phyloP scores from a whole-genome alignment of 805 yeast genomes.

The Ogataea ramenticola region DNA sequence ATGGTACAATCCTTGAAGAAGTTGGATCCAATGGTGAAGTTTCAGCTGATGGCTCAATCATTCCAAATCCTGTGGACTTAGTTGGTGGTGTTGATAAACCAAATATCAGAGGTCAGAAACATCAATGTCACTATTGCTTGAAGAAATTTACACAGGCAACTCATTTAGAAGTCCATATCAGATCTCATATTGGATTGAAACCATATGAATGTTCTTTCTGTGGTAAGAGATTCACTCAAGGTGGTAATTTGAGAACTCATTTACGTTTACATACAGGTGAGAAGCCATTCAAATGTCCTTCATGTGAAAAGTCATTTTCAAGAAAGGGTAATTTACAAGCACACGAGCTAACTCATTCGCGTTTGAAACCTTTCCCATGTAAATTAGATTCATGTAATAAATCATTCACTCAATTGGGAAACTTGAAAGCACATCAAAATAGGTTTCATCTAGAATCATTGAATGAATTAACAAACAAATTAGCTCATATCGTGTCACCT shows the following conservation, averaged over 20 bases:
- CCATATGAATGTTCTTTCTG: constrained; percentile 79
- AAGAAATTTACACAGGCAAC: constrained; percentile 85
- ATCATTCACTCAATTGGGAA: constrained; percentile 86
- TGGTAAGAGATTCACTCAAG: constrained; percentile 79
- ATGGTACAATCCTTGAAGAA: constrained; percentile 60
- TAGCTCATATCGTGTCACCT: constrained; percentile 56
- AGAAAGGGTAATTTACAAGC: constrained; percentile 91
- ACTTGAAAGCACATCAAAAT: constrained; percentile 90
- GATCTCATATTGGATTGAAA: constrained; percentile 81
- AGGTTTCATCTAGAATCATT: constrained; percentile 74
- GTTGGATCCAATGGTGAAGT: constrained; percentile 6
- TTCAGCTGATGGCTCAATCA: constrained; percentile 23
- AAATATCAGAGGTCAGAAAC: constrained; percentile 35
- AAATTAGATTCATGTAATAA: constrained; percentile 76
- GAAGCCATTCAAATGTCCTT: constrained; percentile 76
- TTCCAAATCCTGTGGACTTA: constrained; percentile 54
- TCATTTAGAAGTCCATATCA: constrained; percentile 80
- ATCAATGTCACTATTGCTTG: constrained; percentile 70
- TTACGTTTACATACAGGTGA: constrained; percentile 85
- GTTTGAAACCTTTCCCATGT: constrained; percentile 72
- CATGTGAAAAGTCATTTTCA: constrained; percentile 72
- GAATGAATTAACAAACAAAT: constrained; percentile 53
- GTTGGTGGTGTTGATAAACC: constrained; percentile 81
- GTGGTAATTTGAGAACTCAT: constrained; percentile 85
- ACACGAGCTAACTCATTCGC: constrained; percentile 75